phyloP scores from a whole-genome alignment of 2,329 filamentous ascomycete genomes.

The Trichoderma gracile region DNA sequence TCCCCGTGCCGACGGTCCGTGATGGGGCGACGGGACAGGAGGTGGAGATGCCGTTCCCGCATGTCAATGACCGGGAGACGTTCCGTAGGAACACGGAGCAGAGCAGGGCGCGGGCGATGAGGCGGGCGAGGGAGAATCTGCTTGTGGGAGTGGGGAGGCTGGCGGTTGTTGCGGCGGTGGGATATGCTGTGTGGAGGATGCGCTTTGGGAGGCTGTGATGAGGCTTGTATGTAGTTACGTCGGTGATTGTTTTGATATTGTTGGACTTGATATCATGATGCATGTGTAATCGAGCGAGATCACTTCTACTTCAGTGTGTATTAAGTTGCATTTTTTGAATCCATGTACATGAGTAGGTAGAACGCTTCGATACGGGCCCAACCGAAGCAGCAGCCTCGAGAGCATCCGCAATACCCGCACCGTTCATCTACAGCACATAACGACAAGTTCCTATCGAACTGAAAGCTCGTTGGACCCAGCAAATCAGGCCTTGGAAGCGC shows the following conservation, averaged over 20 bases:
- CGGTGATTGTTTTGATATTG: background rate
- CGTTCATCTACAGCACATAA: background rate
- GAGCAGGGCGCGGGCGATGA: slow-evolving; percentile 25
- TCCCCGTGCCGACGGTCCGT: slow-evolving; percentile 39
- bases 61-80: slow-evolving; percentile 36
- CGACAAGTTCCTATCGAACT: too few relatives aligned
- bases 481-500: too few relatives aligned
- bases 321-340: background rate
- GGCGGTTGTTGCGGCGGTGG: slow-evolving; percentile 28
- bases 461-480: too few relatives aligned
- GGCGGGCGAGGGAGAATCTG: slow-evolving; percentile 34
- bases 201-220: slow-evolving; percentile 31
- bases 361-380: background rate
- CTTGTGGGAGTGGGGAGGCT: slow-evolving; percentile 31
- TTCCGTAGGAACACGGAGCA: slow-evolving; percentile 29
- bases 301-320: background rate
- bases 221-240: background rate
- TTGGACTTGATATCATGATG: background rate
- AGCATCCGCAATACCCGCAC: background rate
- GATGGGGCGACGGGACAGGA: slow-evolving; percentile 37
- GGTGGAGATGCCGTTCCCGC: slow-evolving; percentile 39
- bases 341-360: background rate
- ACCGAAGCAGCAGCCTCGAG: background rate
- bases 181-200: slow-evolving; percentile 36
- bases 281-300: too few relatives aligned